A percentile compares a stretch with the other conserved stretches of the same genome.
phyloP scores from a whole-genome alignment of 352 stramenopile species.

The Pythium angustatum region DNA sequence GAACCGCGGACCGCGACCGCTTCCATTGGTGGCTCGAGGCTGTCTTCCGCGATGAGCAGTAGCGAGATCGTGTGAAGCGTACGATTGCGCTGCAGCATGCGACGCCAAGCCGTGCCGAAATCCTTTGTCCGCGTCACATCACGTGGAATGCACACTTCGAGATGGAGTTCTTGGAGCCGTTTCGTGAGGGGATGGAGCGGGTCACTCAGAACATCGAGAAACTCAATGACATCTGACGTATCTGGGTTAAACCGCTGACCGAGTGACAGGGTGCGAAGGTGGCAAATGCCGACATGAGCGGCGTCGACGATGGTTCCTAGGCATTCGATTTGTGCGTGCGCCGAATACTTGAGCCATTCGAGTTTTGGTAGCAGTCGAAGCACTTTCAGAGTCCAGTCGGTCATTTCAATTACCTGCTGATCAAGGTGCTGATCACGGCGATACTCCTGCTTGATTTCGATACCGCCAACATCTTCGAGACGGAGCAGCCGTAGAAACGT shows the following conservation, averaged over 20 bases:
- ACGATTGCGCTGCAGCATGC: background rate
- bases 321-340: too few species aligned
- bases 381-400: background rate
- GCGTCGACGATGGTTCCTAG: too few species aligned
- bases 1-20: background rate
- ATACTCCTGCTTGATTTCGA: background rate
- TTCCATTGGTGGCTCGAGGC: background rate
- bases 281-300: too few species aligned
- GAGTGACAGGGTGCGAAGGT: background rate
- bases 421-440: too few species aligned
- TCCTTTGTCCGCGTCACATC: background rate
- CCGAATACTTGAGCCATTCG: background rate
- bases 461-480: background rate
- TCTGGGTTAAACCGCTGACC: background rate
- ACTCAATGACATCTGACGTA: background rate
- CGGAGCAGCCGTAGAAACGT: background rate
- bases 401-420: background rate
- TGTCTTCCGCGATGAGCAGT: background rate
- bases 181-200: background rate
- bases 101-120: background rate
- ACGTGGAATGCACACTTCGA: background rate
- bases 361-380: background rate
- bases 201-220: background rate
- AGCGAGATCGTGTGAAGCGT: background rate
- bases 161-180: background rate